Percentiles rank a stretch among this genome's conserved stretches.
These are phyloP conservation scores for Trifolium fragiferum DNA, from an alignment of 306 rosid species.

Conservation along the genomic window DNA sequence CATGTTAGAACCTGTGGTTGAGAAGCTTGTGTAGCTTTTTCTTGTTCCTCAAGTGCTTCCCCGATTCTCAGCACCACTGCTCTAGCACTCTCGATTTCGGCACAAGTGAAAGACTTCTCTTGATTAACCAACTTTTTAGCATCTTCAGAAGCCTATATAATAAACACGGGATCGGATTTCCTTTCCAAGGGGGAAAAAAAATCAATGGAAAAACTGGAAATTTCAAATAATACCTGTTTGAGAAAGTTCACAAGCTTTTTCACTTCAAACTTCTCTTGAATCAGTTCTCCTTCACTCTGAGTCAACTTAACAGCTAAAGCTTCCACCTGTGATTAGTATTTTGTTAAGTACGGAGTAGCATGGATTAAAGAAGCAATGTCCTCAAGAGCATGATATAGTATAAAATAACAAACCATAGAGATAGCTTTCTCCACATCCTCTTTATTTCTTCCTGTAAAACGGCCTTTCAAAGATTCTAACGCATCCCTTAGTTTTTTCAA, in stretches of 20 bases:
- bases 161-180: slow-evolving; percentile 17
- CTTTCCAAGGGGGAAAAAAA: not conserved
- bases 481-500: slow-evolving; percentile 97
- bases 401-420: slow-evolving; percentile 76
- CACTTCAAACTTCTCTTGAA: slow-evolving; percentile 99
- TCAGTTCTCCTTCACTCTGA: slow-evolving; percentile 96
- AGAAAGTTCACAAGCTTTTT: slow-evolving; percentile 89
- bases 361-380: not conserved
- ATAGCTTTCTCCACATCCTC: slow-evolving; percentile 98
- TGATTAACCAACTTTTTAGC: slow-evolving; percentile 95
- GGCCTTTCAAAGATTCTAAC: slow-evolving; percentile 75
- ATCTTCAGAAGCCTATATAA: slow-evolving; percentile 88
- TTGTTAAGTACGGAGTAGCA: slow-evolving; percentile 18
- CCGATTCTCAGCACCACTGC: slow-evolving; percentile 91
- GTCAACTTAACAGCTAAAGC: slow-evolving; percentile 97
- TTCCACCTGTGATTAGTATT: slow-evolving; percentile 72
- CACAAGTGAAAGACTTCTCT: slow-evolving; percentile 97
- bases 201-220: slow-evolving; percentile 9
- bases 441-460: slow-evolving; percentile 75
- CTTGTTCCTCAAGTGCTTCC: slow-evolving; percentile 91
- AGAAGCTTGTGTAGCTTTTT: slow-evolving; percentile 63
- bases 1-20: slow-evolving; percentile 63
- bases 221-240: slow-evolving; percentile 68
- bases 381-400: slow-evolving; percentile 2
- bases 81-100: slow-evolving; percentile 96